Base-by-base conservation (phyloP, 1,284 basidiomycete genomes). In the Thelephora terrestris region DNA sequence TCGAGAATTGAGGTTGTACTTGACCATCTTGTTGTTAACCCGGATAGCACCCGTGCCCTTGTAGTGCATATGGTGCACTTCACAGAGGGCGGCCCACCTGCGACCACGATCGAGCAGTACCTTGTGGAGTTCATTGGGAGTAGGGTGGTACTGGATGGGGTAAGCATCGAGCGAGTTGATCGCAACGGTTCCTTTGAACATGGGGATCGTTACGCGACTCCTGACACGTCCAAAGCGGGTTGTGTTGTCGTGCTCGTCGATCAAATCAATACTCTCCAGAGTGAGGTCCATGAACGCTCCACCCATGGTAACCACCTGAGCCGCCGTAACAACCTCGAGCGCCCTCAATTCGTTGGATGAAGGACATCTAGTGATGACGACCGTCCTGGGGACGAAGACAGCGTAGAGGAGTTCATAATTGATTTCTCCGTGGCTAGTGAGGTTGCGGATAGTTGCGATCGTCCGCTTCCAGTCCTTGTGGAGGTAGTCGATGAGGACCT, bases 41-140 rank as follows among this genome's bases (percentile, higher is more conserved):
- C 49, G 43, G 38, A 49, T 51, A 3, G 68, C 71, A 18, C 72
- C 75, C 34, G 71, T 65, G 0, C 76, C 79, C 20, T 66, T 62
- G 57, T 75, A 81, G 51, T 76, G 66, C 58, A 71, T 71, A 56
- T 80, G 78, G 50, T 78, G 75, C 10, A 75, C 59, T 1, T 76
- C 76, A 23, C 67, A 68, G 32, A 78, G 54, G 1, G 57, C 59
- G 16, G 66, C 55, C 76, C 79, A 81, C 55, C 73, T 75, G 60
- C 65, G 66, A 6, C 78, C 79, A 12, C 79, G 64, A 37, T 60
- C 60, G n/a, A 68, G 48, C 10, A 79, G 57, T 24, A 55, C 53
- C 46, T 63, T 58, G 36, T 65, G 59, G 29, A 78, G 51, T 9
- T 62, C 60, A 7, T 58, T 62, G 45, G 66, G 62, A 24, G 69